Conservation (phyloP, 2,329 filamentous ascomycete genomes). For the Chaetomiaceae sp. region DNA sequence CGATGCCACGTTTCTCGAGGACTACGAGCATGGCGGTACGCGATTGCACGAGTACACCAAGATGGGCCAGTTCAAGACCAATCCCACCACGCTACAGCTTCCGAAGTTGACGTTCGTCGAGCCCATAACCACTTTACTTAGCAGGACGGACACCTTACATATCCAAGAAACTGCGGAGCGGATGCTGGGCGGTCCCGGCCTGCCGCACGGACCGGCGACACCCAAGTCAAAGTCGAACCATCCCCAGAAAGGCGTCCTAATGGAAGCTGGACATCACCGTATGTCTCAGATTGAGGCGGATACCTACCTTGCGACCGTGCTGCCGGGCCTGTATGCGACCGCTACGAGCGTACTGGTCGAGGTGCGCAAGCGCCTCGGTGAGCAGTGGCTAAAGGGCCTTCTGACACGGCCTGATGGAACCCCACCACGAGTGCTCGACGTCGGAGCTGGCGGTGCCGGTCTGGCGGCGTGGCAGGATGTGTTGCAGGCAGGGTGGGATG, state of each 20-base stretch:
- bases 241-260: slow-evolving; percentile 59
- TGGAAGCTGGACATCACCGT: slow-evolving; percentile 58
- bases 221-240: slow-evolving; percentile 53
- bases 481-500: slow-evolving; percentile 73
- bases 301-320: slow-evolving; percentile 62
- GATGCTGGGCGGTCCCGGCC: slow-evolving; percentile 68
- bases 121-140: slow-evolving; percentile 66
- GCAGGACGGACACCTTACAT: slow-evolving; percentile 67
- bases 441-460: slow-evolving; percentile 68
- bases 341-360: slow-evolving; percentile 66
- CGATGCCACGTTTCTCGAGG: slow-evolving; percentile 29
- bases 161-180: slow-evolving; percentile 66
- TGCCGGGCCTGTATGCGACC: slow-evolving; percentile 68
- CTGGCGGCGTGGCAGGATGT: slow-evolving; percentile 74
- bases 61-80: slow-evolving; percentile 69
- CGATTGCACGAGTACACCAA: slow-evolving; percentile 71
- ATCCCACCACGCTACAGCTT: slow-evolving; percentile 69
- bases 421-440: slow-evolving; percentile 65
- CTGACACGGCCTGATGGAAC: slow-evolving; percentile 53
- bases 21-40: slow-evolving; percentile 30
- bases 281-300: slow-evolving; percentile 76
- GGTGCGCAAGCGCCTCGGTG: slow-evolving; percentile 67
- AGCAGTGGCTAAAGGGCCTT: slow-evolving; percentile 63
- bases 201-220: slow-evolving; percentile 74
- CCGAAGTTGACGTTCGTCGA: slow-evolving; percentile 65